phyloP scores from a whole-genome alignment of 108 stramenopile species.

The Asterionellopsis glacialis region DNA sequence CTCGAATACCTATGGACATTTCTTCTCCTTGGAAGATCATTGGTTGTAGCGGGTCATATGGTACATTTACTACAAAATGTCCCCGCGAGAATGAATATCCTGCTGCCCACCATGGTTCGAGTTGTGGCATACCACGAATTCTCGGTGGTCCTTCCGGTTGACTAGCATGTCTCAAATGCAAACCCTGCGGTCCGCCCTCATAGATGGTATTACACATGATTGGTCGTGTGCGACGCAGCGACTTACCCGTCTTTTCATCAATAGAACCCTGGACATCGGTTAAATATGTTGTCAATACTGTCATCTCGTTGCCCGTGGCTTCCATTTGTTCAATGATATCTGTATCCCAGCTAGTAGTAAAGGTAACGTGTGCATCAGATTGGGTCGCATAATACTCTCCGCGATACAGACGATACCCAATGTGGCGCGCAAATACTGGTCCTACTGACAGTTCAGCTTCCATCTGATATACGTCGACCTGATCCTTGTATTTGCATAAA shows the following conservation, averaged over 20 bases:
- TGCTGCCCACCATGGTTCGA: slow-evolving; percentile 87
- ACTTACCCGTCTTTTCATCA: slow-evolving; percentile 49
- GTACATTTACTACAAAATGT: slow-evolving; percentile 82
- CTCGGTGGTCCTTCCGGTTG: slow-evolving; percentile 78
- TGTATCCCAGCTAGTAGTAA: slow-evolving; percentile 85
- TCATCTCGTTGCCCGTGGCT: slow-evolving; percentile 83
- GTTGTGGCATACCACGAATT: slow-evolving; percentile 68
- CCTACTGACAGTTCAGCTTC: slow-evolving; percentile 79
- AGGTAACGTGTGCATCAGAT: slow-evolving; percentile 93
- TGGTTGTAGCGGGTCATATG: slow-evolving; percentile 59
- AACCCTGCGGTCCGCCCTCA: slow-evolving; percentile 69
- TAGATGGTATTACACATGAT: slow-evolving; percentile 91
- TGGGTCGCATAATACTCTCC: slow-evolving; percentile 96
- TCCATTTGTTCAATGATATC: slow-evolving; percentile 83
- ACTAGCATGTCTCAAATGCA: slow-evolving; percentile 79
- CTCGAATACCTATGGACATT: slow-evolving; percentile 72
- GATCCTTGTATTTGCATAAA: slow-evolving; percentile 66
- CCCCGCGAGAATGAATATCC: slow-evolving; percentile 85
- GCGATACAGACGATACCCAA: slow-evolving; percentile 82
- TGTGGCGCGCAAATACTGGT: slow-evolving; percentile 86
- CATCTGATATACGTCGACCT: slow-evolving; percentile 79
- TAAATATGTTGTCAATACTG: slow-evolving; percentile 86
- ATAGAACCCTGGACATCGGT: slow-evolving; percentile 79
- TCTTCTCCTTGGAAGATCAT: slow-evolving; percentile 92
- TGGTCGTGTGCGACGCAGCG: slow-evolving; percentile 62